Conservation (phyloP, 495 filamentous ascomycete species). For the Antarctomyces pellizariae region DNA sequence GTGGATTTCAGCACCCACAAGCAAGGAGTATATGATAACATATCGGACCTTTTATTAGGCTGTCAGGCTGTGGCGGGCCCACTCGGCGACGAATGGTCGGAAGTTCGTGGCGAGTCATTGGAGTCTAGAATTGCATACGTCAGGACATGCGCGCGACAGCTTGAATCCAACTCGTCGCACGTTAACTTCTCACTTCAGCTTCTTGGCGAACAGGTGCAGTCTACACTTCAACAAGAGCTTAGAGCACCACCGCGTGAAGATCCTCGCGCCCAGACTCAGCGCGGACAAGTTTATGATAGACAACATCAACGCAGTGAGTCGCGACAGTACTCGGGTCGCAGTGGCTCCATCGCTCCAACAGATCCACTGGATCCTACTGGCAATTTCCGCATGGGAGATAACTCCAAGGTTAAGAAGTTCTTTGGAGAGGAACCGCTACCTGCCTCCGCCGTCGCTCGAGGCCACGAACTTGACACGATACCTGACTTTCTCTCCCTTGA, state of each 20-base stretch:
- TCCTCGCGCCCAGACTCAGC: conserved; percentile 15
- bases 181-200: conserved; percentile 71
- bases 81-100: conserved; percentile 85
- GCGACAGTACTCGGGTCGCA: conserved; percentile 14
- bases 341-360: conserved; percentile 40
- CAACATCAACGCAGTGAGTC: conserved; percentile 25
- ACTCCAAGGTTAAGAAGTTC: conserved; percentile 67
- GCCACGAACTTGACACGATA: conserved; percentile 39
- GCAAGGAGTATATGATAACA: conserved; percentile 76
- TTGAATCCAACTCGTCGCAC: conserved; percentile 72
- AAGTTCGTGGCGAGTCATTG: conserved; percentile 72
- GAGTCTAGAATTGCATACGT: conserved; percentile 69
- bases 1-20: conserved; percentile 76
- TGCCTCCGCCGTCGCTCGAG: conserved; percentile 23
- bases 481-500: conserved; percentile 74
- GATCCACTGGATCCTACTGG: conserved; percentile 36
- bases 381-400: conserved; percentile 38
- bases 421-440: conserved; percentile 49
- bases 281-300: conserved; percentile 21
- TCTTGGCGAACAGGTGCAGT: conserved; percentile 52
- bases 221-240: conserved; percentile 20
- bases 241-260: conserved; percentile 17
- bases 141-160: conserved; percentile 43
- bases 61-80: conserved; percentile 78
- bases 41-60: conserved; percentile 66